Base-by-base conservation (phyloP, 75 land plant species). In the Pinus tabuliformis region DNA sequence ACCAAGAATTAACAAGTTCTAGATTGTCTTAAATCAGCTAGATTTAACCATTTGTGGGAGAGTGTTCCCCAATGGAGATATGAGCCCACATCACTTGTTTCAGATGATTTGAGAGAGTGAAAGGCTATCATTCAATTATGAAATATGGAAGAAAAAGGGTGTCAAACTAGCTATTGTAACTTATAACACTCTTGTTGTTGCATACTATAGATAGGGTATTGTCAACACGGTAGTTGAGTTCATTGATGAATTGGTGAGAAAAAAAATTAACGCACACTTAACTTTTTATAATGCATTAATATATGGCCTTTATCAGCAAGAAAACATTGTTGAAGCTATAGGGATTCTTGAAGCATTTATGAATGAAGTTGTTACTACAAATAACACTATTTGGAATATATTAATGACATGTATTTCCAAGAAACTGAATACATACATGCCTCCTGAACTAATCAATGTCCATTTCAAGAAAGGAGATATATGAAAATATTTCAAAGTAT, bases 101-200 rank as follows among this genome's bases (percentile, higher is more conserved):
- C 26, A 26, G 0, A 26, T 0, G 0, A 26, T 26, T 26, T 26
- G 26, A 26, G 26, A 26, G 26, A 26, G 26, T 26, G 26, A 26
- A 26, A 70, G 49, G 92, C 83, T 5, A 36, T 62, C 26, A 28
- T 76, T 3, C 56, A 86, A 28, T 84, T 88, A 42, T 13, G 70
- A 7, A 73, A 83, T 66, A 66, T 90, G 65, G 73, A 22, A 49
- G 17, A 73, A 45, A 37, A 58, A n/a, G 26, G 90, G 88, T 16
- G 72, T 72, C 24, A 36, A 78, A 17, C 89, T 89, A 17, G 89
- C 86, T 76, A 61, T 80, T 3, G 75, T 88, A 45, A 83, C 92
- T 56, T 90, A 86, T 77, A 92, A 90, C 75, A 77, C 82, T 13
- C 75, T 92, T 72, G 74, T 92, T 62, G 81, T 74, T 74, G 86